phyloP scores from a whole-genome alignment of 306 rosid species.

The Senna siamea region DNA sequence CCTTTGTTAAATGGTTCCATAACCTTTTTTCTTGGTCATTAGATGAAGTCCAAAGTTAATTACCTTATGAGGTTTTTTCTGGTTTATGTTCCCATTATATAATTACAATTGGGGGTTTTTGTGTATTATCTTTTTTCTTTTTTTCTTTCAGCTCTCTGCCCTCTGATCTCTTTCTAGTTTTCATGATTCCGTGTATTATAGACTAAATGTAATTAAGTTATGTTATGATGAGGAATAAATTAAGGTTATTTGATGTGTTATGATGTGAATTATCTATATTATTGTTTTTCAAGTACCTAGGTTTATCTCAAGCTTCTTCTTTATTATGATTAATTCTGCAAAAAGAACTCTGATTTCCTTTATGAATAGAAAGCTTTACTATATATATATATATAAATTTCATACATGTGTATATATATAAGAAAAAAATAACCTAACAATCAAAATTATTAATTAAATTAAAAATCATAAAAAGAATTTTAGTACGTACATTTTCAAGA shows the following conservation, averaged over 20 bases:
- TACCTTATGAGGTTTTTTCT: slow-evolving; percentile 16
- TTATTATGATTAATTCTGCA: no score
- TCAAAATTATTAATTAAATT: no score
- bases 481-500: no score
- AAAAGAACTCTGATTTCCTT: no score
- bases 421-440: no score
- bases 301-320: no score
- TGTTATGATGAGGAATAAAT: background rate
- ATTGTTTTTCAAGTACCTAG: no score
- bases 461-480: no score
- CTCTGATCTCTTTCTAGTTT: background rate
- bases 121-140: no score
- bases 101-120: slow-evolving; percentile 27
- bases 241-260: background rate
- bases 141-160: background rate
- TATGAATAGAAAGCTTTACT: no score
- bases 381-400: no score
- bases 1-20: slow-evolving; percentile 11
- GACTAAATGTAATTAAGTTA: background rate
- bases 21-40: slow-evolving; percentile 14
- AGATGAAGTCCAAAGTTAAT: slow-evolving; percentile 12
- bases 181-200: background rate
- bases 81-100: slow-evolving; percentile 7
- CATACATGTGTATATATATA: no score
- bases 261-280: background rate